Base-by-base conservation (phyloP, 805 yeast species). In the Suhomyces tanzawaensis region DNA sequence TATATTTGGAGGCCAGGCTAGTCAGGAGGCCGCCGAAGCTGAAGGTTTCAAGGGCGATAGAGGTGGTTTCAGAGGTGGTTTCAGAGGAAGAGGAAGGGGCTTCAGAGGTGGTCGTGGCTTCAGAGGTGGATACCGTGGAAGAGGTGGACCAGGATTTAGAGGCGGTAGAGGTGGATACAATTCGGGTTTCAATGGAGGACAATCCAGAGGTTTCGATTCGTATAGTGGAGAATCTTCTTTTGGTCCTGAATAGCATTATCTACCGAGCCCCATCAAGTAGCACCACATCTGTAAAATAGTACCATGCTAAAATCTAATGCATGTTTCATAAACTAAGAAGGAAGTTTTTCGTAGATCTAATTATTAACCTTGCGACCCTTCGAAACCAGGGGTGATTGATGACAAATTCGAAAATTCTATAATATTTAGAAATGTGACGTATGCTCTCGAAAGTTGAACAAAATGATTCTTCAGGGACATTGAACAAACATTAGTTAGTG, bases 1-100 rank as follows among this genome's bases (percentile, higher is more conserved):
- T 32, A 73, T 76, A 12, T 81, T 78, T 44, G 99, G 99, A 40
- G 98, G 97, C 2, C 99, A 93, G 58, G 89, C 82, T 1, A 68
- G 83, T 35, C 90, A 84, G 53, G 95, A 87, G 57, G 52, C 52
- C 7, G 47, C 55, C 7, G 53, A 46, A 6, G 39, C 32, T 12
- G 34, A 28, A 16, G 59, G 58, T 6, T 53, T 46, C 33, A 48
- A 64, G 44, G 58, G 60, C 12, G 54, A 57, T 1, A 76, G 75
- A 40, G 71, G 75, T 2, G 75, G 75, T 2, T 62, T 62, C 12
- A 61, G 69, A 29, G 56, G 57, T 25, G 59, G 63, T 7, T 42
- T 51, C 15, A 46, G 62, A 34, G 45, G 44, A 31, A 29, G 53
- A 25, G 45, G 42, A 3, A 44, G 57, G 14, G 60, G 57, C 3